Conservation (phyloP, 2,329 filamentous ascomycete genomes). For the Elsinoe ampelina region DNA sequence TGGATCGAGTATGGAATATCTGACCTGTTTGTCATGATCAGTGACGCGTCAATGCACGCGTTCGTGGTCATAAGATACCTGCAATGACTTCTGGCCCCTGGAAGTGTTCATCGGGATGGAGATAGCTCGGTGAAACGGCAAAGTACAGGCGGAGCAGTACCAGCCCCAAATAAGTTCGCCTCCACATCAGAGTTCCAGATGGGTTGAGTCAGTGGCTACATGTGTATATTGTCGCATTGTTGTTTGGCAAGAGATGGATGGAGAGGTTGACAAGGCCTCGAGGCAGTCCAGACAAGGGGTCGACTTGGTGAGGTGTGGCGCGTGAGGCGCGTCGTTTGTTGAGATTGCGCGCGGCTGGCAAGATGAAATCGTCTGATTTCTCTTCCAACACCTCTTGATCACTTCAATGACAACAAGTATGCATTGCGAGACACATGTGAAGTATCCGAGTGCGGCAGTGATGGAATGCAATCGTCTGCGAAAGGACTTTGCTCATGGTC, state of each 20-base stretch:
- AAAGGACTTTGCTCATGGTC: not conserved
- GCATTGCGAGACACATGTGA: too few relatives aligned
- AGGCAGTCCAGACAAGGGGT: not conserved
- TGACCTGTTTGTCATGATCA: constrained; percentile 50
- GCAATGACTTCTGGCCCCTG: constrained; percentile 96
- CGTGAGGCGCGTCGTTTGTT: constrained; percentile 9
- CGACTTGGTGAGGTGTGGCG: constrained; percentile 1
- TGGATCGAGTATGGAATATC: constrained; percentile 85
- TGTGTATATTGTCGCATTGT: not conserved
- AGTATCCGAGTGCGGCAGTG: too few relatives aligned
- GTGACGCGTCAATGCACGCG: not conserved
- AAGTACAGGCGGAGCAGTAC: constrained; percentile 86
- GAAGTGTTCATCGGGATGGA: constrained; percentile 98
- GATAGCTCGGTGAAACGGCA: constrained; percentile 86
- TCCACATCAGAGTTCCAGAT: constrained; percentile 58
- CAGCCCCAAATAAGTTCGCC: constrained; percentile 76
- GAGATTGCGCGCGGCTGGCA: constrained; percentile 4
- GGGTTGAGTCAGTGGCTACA: not conserved
- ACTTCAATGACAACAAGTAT: too few relatives aligned
- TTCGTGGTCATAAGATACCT: constrained; percentile 49
- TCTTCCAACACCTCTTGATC: too few relatives aligned
- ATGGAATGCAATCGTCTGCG: too few relatives aligned
- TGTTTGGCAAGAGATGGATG: not conserved
- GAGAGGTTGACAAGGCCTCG: not conserved
- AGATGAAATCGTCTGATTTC: not conserved